Base-by-base conservation (phyloP, 495 filamentous ascomycete genomes). In the Talaromyces adpressus region DNA sequence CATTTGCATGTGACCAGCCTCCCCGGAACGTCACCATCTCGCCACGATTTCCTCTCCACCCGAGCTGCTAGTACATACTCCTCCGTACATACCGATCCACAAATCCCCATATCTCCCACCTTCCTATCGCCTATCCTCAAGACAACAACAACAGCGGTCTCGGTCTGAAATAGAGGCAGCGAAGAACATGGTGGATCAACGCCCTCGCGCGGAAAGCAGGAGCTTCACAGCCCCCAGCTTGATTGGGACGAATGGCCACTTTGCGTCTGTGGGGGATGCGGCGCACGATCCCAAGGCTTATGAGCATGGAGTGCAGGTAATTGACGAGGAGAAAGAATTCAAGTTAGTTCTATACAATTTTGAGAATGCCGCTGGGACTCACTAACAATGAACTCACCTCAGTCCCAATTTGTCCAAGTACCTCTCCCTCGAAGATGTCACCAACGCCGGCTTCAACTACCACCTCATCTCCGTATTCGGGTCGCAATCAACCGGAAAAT, bases 381-480 rank as follows among this genome's bases (percentile, higher is more conserved):
- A 6, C 57, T 59, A 41, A 59, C 20, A 29, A 32, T 32, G 11
- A 32, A 36, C 16, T 22, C 27, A 27, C 27, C 2, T 22, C 45
- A 97, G 91, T 76, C 81, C 84, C 20, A 87, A 92, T 68, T 81
- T 98, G 68, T 87, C 86, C 68, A 85, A 84, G 47, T 98, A 98
- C 75, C 83, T 98, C 51, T 77, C 80, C 63, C 78, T 87, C 67
- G 91, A 92, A 75, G 83, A 88, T 68, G 85, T 96, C 71, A 87
- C 90, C 34, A 84, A 88, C 57, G 86, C 91, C 64, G 94, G 94
- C 70, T 98, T 98, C 85, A 96, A 96, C 75, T 98, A 98, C 76
- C 94, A 98, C 73, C 86, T 98, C 65, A 96, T 98, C 66, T 96
- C 93, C 66, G 94, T 98, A 66, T 98, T 98, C 76, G 94, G 94